A percentile compares a stretch with the other conserved stretches of the same genome.
Conservation (phyloP, 805 yeast genomes). For the Candida insectalens region DNA sequence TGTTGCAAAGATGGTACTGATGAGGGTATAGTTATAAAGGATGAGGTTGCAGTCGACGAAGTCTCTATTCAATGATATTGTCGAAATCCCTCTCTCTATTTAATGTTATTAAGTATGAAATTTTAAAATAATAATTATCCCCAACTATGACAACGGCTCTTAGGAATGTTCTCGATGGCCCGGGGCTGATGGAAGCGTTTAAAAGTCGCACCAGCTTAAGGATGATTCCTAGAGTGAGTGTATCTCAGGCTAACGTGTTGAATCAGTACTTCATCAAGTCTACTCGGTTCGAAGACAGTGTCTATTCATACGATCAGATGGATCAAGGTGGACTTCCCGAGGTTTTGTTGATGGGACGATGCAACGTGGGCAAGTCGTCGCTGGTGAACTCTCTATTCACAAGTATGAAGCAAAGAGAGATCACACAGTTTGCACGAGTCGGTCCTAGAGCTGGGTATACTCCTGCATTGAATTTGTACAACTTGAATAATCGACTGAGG, state of each 20-base stretch:
- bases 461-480: slow-evolving; percentile 62
- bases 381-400: slow-evolving; percentile 53
- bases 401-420: slow-evolving; percentile 21
- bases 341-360: slow-evolving; percentile 63
- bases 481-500: slow-evolving; percentile 51
- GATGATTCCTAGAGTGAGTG: not conserved
- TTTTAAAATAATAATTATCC: too few relatives aligned
- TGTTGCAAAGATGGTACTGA: slow-evolving; percentile 1
- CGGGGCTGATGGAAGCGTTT: slow-evolving; percentile 1
- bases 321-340: slow-evolving; percentile 44
- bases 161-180: too few relatives aligned
- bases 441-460: slow-evolving; percentile 32
- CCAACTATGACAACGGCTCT: too few relatives aligned
- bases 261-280: not conserved
- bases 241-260: not conserved
- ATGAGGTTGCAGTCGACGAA: slow-evolving; percentile 1
- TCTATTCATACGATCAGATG: not conserved
- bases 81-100: too few relatives aligned
- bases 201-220: not conserved
- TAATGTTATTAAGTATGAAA: too few relatives aligned
- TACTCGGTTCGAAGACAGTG: too few relatives aligned
- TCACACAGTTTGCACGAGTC: slow-evolving; percentile 34
- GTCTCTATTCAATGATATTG: too few relatives aligned
- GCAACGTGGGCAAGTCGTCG: slow-evolving; percentile 84
- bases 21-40: not conserved